Base-by-base conservation (phyloP, 345 rosid genomes). In the Aquilaria yunnanensis region DNA sequence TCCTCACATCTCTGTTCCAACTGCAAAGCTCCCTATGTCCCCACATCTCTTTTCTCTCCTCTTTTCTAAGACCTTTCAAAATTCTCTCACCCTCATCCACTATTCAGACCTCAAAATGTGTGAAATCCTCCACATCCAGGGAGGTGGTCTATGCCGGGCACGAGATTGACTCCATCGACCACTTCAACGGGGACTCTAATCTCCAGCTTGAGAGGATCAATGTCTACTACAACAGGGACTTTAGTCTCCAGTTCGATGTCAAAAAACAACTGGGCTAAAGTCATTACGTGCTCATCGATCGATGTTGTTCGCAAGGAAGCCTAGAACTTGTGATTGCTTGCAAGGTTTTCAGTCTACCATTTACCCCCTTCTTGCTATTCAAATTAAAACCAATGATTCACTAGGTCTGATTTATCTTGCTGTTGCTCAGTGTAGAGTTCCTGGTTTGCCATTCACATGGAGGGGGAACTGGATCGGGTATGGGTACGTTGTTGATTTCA, bases 391-490 rank as follows among this genome's bases (percentile, higher is more conserved):
- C 23, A 16, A 16, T 16, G 23, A 16, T 16, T 16, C 23, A 16
- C n/a, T n/a, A 16, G 23, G 23, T 16, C 23, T 16, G 23, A 16
- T 16, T 16, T 16, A 16, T 16, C 23, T 16, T 16, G 23, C 23
- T 16, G 23, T 54, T 12, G 57, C 32, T 33, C 14, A 33, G 16
- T 23, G 2, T 65, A 65, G 62, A 62, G 69, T 65, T 65, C 29
- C 69, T 56, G 56, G 69, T 65, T 48, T 65, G 69, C 43, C 69
- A 65, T 50, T 65, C 69, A 11, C 50, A 56, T 56, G 69, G 69
- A 49, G 69, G 69, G 32, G 69, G 69, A 33, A 65, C 69, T 57
- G 69, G 69, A 48, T 65, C 69, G n/a, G 69, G 69, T 16, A 65
- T 65, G 69, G 69, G 69, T 9, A 65, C 69, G 5, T 62, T 65